These are phyloP conservation scores for Pseudonitzschia multiseries DNA, from an alignment of 108 stramenopile genomes.

Conservation along the genomic window DNA sequence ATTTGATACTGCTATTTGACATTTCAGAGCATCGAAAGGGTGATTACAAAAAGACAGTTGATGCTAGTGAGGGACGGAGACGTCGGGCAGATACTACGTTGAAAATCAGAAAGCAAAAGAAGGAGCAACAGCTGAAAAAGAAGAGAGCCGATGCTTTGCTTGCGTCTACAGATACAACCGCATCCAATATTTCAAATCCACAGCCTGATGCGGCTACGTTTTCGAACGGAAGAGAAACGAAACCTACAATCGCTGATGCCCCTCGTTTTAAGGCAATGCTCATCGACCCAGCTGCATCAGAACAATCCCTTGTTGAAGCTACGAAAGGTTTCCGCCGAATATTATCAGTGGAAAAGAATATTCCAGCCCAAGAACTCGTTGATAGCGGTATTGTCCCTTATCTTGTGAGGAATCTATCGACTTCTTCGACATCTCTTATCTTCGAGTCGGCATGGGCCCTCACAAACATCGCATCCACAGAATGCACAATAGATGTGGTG, in stretches of 20 bases:
- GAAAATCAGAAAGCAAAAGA: conserved; percentile 74
- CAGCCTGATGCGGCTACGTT: neutral
- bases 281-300: conserved; percentile 28
- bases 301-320: conserved; percentile 47
- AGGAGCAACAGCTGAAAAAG: conserved; percentile 68
- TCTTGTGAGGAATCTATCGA: conserved; percentile 65
- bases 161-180: neutral
- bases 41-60: conserved; percentile 91
- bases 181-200: neutral
- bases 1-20: neutral
- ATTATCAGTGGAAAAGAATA: conserved; percentile 77
- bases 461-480: conserved; percentile 92
- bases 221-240: conserved; percentile 4
- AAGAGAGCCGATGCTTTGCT: conserved; percentile 39
- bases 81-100: conserved; percentile 73
- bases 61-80: conserved; percentile 82
- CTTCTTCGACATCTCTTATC: conserved; percentile 48
- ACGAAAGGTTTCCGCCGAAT: conserved; percentile 76
- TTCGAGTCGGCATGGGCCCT: conserved; percentile 96
- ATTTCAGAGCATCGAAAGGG: conserved; percentile 65
- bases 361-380: conserved; percentile 83
- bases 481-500: conserved; percentile 63
- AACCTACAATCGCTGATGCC: conserved; percentile 50
- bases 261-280: conserved; percentile 37
- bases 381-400: conserved; percentile 66